Evolutionary conservation across 108 stramenopile species (phyloP), one percentile per base, ranked within the genome.

Genomic region (Schizochytrium sp.): DNA sequence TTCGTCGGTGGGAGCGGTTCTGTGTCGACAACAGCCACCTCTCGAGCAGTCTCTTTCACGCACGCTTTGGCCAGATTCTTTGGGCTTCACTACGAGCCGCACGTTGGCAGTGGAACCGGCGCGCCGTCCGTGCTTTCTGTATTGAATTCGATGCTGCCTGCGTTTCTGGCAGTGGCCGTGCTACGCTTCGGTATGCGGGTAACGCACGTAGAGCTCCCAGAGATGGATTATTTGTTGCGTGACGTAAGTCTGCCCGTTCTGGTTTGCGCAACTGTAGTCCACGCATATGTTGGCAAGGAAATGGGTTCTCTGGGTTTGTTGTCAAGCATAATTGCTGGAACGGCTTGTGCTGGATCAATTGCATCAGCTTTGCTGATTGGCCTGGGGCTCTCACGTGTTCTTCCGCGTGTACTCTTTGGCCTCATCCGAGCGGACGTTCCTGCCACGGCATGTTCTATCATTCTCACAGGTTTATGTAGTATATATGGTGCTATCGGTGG

Each of bases 1-100:
- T 71, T 95, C 58, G 91, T 94, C 25, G 95, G 95, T 83, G 91
- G 94, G 23, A 94, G 95, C 14, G 95, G 95, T 60, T 93, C 92
- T 5, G 95, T 96, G 16, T 94, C 94, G 14, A 94, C 94, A 44
- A 96, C 94, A 12, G 89, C 95, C 6, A 87, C 88, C 34, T 94
- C 95, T 34, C 88, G 94, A 88, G 95, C 95, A 1, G 88, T 94
- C 19, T 93, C 94, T 3, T 95, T 91, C 90, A 88, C 91, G 19
- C 51, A 90, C 72, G 93, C 94, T 5, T 88, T 96, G 48, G 90
- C 94, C 14, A 89, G 57, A 14, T 92, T 91, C 5, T 94, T 92
- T 94, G 72, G 87, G 19, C 58, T 88, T 83, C 41, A 57, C 12
- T 95, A 95, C 72, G 58, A 91, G 72, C 90, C 58, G 44, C 51